Evolutionary conservation across 305 asterid genomes (phyloP).

Genomic region (Fraxinus ornus): DNA sequence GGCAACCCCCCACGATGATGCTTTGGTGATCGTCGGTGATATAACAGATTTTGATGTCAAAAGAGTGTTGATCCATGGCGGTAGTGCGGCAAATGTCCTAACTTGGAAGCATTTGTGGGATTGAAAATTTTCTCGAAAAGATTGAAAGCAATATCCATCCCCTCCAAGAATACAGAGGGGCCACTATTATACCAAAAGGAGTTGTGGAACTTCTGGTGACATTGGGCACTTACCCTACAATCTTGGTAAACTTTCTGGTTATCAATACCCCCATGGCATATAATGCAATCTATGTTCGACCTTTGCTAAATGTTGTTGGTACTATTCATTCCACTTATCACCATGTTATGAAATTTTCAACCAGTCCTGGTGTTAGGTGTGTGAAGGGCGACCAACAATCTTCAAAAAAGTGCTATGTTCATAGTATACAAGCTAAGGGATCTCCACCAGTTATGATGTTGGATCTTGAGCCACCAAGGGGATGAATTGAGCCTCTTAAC

Average conservation of each 20-base stretch:
- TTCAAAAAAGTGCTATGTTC: background rate
- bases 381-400: background rate
- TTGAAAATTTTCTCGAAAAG: too few species aligned
- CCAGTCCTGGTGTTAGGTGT: background rate
- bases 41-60: too few species aligned
- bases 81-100: too few species aligned
- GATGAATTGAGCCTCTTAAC: background rate
- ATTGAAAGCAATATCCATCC: too few species aligned
- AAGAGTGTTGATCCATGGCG: too few species aligned
- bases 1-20: too few species aligned
- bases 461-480: background rate
- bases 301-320: background rate
- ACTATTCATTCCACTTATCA: background rate
- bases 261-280: background rate
- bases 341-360: background rate
- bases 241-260: background rate
- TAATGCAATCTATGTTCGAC: background rate
- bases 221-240: background rate
- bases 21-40: too few species aligned
- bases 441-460: background rate
- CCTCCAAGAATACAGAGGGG: too few species aligned
- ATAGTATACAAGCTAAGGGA: background rate
- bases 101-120: too few species aligned
- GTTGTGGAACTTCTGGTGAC: background rate
- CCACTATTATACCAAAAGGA: too few species aligned